Percentiles rank a stretch among this genome's conserved stretches.
These are phyloP conservation scores for Berkeleyomyces basicola DNA, from an alignment of 2,329 filamentous ascomycete species.

Conservation along the genomic window DNA sequence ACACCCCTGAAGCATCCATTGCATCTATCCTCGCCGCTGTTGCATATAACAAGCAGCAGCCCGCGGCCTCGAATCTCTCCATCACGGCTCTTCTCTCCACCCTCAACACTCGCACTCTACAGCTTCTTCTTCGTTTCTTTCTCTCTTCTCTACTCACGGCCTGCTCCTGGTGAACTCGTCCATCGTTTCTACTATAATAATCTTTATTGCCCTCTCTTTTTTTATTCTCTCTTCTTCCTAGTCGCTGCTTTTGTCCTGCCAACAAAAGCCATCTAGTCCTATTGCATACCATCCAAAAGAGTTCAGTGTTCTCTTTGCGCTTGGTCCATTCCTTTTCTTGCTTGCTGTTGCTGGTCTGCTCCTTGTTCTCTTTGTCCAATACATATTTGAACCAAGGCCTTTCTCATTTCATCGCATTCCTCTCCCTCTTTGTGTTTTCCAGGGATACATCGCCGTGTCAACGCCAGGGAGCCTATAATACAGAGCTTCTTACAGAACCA, in stretches of 20 bases:
- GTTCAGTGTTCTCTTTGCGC: conserved; percentile 13
- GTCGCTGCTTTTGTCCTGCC: neutral
- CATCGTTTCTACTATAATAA: conserved; percentile 6
- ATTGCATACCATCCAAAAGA: conserved; percentile 6
- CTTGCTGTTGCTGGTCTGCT: conserved; percentile 1
- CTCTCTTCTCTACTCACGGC: conserved; percentile 8
- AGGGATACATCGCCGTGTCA: conserved; percentile 6
- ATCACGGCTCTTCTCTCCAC: conserved; percentile 4
- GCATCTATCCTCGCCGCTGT: neutral
- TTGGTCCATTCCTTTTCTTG: conserved; percentile 8
- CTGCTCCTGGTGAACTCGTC: conserved; percentile 14
- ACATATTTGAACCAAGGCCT: conserved; percentile 10
- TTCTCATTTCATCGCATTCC: conserved; percentile 8
- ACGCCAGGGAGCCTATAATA: conserved; percentile 2
- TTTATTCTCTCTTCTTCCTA: conserved; percentile 4
- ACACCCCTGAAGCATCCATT: neutral
- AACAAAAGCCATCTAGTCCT: neutral
- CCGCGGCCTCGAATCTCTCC: neutral
- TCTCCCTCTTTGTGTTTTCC: conserved; percentile 4
- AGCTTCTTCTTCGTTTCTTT: neutral
- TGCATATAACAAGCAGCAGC: neutral
- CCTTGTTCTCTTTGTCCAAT: conserved; percentile 5
- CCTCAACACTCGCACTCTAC: conserved; percentile 11
- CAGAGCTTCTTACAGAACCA: neutral
- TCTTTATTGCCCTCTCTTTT: conserved; percentile 12